Conservation (phyloP, 768 basidiomycete species). For the Hypholoma sublateritium region DNA sequence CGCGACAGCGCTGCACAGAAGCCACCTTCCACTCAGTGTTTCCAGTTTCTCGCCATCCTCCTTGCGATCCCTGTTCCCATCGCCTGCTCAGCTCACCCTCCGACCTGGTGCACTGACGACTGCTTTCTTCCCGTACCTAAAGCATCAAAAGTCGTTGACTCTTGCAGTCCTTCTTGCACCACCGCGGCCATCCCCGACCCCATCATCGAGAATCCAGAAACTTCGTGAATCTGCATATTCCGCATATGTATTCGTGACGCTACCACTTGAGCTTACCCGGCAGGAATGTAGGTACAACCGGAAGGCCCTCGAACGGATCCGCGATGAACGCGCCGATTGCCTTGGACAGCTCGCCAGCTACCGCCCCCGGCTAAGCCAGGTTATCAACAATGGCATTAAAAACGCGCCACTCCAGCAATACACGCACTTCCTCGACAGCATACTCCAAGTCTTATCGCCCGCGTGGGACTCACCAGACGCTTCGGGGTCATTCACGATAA, state of each 20-base stretch:
- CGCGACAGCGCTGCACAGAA: slow-evolving; percentile 39
- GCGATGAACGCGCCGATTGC: slow-evolving; percentile 66
- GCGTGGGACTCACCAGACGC: background rate
- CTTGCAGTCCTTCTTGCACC: slow-evolving; percentile 21
- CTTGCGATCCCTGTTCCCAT: slow-evolving; percentile 47
- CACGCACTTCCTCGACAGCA: slow-evolving; percentile 15
- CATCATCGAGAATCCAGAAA: slow-evolving; percentile 1
- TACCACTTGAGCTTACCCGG: slow-evolving; percentile 62
- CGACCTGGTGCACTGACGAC: slow-evolving; percentile 52
- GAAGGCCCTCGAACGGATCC: slow-evolving; percentile 55
- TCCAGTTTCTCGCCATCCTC: slow-evolving; percentile 48
- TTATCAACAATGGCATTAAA: slow-evolving; percentile 15
- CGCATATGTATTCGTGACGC: slow-evolving; percentile 28
- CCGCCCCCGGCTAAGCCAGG: slow-evolving; percentile 38
- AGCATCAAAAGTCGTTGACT: slow-evolving; percentile 16
- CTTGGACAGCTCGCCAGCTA: slow-evolving; percentile 63
- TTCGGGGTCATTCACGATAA: slow-evolving; percentile 8
- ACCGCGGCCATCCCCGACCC: slow-evolving; percentile 1
- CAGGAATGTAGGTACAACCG: slow-evolving; percentile 70
- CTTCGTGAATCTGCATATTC: slow-evolving; percentile 18
- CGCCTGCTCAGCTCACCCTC: slow-evolving; percentile 37
- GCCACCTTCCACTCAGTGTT: slow-evolving; percentile 44
- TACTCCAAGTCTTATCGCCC: slow-evolving; percentile 15
- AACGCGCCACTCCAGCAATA: slow-evolving; percentile 1
- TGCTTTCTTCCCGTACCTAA: slow-evolving; percentile 68